A percentile compares a stretch with the other conserved stretches of the same genome.
phyloP scores from a whole-genome alignment of 2,329 filamentous ascomycete species.

The Colletotrichum plurivorum region DNA sequence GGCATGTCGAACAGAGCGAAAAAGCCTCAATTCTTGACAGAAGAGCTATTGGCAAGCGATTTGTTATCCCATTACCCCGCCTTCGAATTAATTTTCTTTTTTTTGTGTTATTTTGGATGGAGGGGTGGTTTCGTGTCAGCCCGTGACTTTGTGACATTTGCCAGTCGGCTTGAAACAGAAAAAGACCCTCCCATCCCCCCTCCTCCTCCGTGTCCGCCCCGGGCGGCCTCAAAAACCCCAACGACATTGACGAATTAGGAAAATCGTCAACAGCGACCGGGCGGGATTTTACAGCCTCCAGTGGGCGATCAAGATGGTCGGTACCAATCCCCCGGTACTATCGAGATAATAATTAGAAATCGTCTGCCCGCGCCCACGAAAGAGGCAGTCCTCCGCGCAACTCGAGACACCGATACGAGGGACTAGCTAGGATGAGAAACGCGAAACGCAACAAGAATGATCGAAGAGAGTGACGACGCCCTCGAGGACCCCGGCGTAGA shows the following conservation, averaged over 20 bases:
- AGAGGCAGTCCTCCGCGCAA: conserved; percentile 4
- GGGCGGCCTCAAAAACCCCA: not conserved
- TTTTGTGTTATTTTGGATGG: conserved; percentile 7
- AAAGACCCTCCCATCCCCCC: not conserved
- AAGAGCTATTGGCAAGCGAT: not conserved
- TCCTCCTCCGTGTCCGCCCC: not conserved
- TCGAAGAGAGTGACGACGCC: conserved; percentile 13
- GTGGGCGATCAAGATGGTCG: conserved; percentile 9
- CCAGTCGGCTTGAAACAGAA: conserved; percentile 6
- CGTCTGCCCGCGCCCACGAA: conserved; percentile 2
- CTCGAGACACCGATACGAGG: conserved; percentile 18
- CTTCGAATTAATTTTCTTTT: not conserved
- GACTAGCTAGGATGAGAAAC: conserved; percentile 28
- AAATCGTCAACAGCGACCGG: not conserved
- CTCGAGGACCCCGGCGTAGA: conserved; percentile 5
- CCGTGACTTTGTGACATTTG: conserved; percentile 29
- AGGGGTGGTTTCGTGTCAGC: conserved; percentile 30
- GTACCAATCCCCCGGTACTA: not conserved
- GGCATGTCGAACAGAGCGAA: conserved; percentile 22
- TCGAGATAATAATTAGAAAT: conserved; percentile 10
- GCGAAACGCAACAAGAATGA: conserved; percentile 24
- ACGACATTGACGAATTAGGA: not conserved
- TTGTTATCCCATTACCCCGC: conserved; percentile 23
- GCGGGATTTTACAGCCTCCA: not conserved
- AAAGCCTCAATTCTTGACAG: not conserved